Conservation (phyloP, 805 yeast species). For the Wickerhamia fluorescens region DNA sequence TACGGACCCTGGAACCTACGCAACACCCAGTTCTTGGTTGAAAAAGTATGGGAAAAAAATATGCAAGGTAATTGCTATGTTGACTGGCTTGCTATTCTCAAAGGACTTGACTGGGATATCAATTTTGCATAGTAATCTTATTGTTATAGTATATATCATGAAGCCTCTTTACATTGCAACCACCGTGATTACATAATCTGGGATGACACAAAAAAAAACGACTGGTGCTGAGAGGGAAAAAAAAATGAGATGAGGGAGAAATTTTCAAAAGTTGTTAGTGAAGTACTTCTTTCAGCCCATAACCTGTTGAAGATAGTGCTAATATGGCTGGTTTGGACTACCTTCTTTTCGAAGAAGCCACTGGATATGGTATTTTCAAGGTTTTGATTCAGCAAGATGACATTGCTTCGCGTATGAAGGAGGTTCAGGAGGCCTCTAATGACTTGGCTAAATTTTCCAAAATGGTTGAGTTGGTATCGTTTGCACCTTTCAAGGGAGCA, state of each 20-base stretch:
- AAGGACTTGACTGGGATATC: conserved; percentile 67
- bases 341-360: conserved; percentile 95
- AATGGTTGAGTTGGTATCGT: conserved; percentile 85
- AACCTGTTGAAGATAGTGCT: too few relatives aligned
- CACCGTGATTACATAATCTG: too few relatives aligned
- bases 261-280: too few relatives aligned
- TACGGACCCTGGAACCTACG: conserved; percentile 61
- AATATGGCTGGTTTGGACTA: conserved; percentile 57
- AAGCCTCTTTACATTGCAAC: too few relatives aligned
- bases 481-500: conserved; percentile 98
- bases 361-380: conserved; percentile 95
- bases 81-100: conserved; percentile 68
- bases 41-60: conserved; percentile 42
- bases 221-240: too few relatives aligned
- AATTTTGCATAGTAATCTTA: conserved; percentile 53
- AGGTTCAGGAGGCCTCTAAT: conserved; percentile 84
- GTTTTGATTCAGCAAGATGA: conserved; percentile 92
- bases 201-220: too few relatives aligned
- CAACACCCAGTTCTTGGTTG: conserved; percentile 38
- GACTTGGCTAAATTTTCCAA: conserved; percentile 87
- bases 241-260: conserved; percentile 12
- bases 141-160: too few relatives aligned
- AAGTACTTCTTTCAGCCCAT: too few relatives aligned
- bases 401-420: conserved; percentile 84
- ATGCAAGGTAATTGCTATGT: conserved; percentile 51